Evolutionary conservation across 352 stramenopile genomes (phyloP), one percentile per base, ranked within the genome.

Genomic region (Halophytophthora polymorphica): DNA sequence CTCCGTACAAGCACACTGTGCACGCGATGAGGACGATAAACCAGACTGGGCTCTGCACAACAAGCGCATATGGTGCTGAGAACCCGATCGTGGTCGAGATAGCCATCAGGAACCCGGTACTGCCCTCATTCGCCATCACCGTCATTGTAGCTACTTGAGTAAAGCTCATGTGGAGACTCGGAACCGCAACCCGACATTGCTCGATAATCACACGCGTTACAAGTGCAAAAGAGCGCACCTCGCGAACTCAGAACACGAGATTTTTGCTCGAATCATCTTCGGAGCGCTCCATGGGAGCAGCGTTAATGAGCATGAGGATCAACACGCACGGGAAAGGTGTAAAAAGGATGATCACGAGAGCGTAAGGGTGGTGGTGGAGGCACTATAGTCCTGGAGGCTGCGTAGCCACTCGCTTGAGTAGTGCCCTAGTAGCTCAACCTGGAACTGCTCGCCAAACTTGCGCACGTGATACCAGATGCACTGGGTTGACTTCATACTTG

Each of bases 381-480:
- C 15, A 28, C 37, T 18, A 49, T 68, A 75, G 6, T 21, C 15
- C 1, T 48, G 34, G 23, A 69, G 22, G 1, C 42, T 15, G 15
- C 6, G 5, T 44, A 71, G 49, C 25, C 64, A 53, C 43, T 66
- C 41, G 19, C 58, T 3, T 2, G 66, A 76, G 57, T 69, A 80
- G 13, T 74, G 56, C 7, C 66, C 70, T 6, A 73, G 55, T 8
- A 73, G 47, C 45, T 80, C 70, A 2, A 73, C 63, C 22, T 77
- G 63, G 2, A 58, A 40, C 2, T 41, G 25, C 12, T 45, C 23
- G 13, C 42, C 25, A 18, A 58, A 50, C 21, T 52, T 58, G 31
- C 50, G 50, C 35, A 48, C 28, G 5, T 28, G 42, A 15, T 48
- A 8, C 3, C 6, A 23, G 22, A 17, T 7, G 0, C 15, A 37